Evolutionary conservation across 768 basidiomycete genomes (phyloP).

Genomic region (Candolleomyces aberdarensis): DNA sequence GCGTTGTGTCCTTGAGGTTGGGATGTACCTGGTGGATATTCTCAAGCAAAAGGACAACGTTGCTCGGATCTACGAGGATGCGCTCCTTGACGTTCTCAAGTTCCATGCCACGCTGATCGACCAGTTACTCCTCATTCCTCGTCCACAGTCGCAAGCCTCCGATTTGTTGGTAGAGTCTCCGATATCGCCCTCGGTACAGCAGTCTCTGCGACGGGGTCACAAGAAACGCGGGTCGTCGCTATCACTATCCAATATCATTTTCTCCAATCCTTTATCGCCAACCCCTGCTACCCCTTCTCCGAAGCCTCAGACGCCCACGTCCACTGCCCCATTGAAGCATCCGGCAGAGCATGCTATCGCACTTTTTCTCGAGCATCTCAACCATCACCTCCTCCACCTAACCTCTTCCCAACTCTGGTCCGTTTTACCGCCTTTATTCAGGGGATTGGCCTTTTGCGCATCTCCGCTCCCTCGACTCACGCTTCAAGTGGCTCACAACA

Average conservation of each 20-base stretch:
- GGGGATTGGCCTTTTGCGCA: slow-evolving; percentile 60
- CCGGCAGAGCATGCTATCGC: slow-evolving; percentile 63
- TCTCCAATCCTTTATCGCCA: slow-evolving; percentile 44
- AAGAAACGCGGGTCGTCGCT: slow-evolving; percentile 18
- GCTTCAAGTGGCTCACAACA: slow-evolving; percentile 38
- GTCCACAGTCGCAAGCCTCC: neutral
- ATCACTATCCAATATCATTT: slow-evolving; percentile 58
- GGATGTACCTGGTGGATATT: slow-evolving; percentile 51
- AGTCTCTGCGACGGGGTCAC: slow-evolving; percentile 5
- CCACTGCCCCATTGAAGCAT: slow-evolving; percentile 29
- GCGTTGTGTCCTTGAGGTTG: slow-evolving; percentile 59
- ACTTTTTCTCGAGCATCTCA: slow-evolving; percentile 63
- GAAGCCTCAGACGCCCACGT: slow-evolving; percentile 21
- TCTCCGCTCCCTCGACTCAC: slow-evolving; percentile 69
- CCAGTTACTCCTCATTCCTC: slow-evolving; percentile 38
- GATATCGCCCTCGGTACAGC: slow-evolving; percentile 6
- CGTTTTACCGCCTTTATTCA: slow-evolving; percentile 74
- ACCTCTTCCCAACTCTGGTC: slow-evolving; percentile 48
- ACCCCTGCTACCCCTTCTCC: slow-evolving; percentile 35
- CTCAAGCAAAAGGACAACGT: slow-evolving; percentile 50
- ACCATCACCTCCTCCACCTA: slow-evolving; percentile 57
- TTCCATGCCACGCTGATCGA: slow-evolving; percentile 63
- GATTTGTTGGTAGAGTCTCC: slow-evolving; percentile 2
- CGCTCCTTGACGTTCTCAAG: slow-evolving; percentile 50
- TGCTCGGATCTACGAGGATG: slow-evolving; percentile 58